Base-by-base conservation (phyloP, 345 rosid genomes). In the Garcia nutans region DNA sequence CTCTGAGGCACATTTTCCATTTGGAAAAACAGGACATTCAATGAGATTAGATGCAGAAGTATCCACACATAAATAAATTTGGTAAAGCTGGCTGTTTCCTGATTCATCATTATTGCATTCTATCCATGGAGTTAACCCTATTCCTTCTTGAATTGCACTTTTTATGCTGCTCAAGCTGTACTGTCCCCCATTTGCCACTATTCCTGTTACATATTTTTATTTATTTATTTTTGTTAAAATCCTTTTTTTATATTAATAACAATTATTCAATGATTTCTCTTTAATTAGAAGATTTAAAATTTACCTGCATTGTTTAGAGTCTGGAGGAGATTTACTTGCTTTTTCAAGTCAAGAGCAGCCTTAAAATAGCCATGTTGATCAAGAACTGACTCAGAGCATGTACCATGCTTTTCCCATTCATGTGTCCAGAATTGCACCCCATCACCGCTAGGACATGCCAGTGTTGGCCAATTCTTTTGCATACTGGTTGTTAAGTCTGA, bases 371-470 rank as follows among this genome's bases (percentile, higher is more conserved):
- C 78, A 55, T 87, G 97, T 33, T 92, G 98, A 79, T 87, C 82
- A 37, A 96, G 91, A 68, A 79, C 82, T 1, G 94, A 87, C 84
- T 96, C 89, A 0, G 98, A 90, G 84, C 99, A 96, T 3, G 98
- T 96, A 1, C 99, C 99, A 45, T 96, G 99, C 68, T 96, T 96
- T 47, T 88, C 90, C 99, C 99, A 96, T 77, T 96, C 98, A 56
- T 92, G 99, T 7, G 91, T 70, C 99, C 99, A 96, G 23, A 96
- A 96, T 0, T 71, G 50, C 12, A 79, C 70, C 16, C 96, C 94
- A 47, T 77, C 71, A 59, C 84, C 76, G 71, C 94, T 90, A 1
- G 99, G 98, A 59, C 99, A 96, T 20, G 97, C 83, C 33, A 96
- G 84, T 16, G 99, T 81, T 17, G 98, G 97, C 98, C 99, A 96